Evolutionary conservation across 2,329 filamentous ascomycete species (phyloP), one percentile per base, ranked within the genome.

Genomic region (Penicillium sp.): DNA sequence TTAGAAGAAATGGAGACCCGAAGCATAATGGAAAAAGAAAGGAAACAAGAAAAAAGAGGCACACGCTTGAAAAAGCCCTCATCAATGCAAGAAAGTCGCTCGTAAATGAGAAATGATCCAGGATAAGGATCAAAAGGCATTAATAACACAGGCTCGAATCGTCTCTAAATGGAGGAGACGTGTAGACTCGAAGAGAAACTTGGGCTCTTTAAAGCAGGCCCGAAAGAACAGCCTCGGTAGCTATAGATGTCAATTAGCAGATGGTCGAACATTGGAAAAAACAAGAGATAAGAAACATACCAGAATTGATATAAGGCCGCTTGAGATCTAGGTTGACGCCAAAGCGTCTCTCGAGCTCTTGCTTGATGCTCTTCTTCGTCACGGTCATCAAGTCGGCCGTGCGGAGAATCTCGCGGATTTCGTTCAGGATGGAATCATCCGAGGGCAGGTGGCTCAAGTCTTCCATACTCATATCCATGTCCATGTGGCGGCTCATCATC

Each of bases 301-400:
- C 89, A 76, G 86, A 91, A 72, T 91, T 92, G 70, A 99, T 97
- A 74, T 96, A 99, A 52, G 89, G 85, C 74, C 92, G 87, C 81
- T 90, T 95, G 49, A 85, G 80, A 70, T 97, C 92, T 53, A 99
- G 81, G 53, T 86, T 84, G 58, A 95, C 86, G 56, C 89, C 89
- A 68, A 99, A 99, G 57, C 92, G 84, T 66, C 85, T 85, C 80
- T 99, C 94, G 52, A 99, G 77, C 77, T 99, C 94, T 62, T 84
- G 76, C 81, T 97, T 97, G 74, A 99, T 89, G 65, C 89, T 90
- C 84, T 99, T 99, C 85, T 99, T 99, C 61, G 94, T 99, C 41
- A 99, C 90, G 4, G 85, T 92, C 94, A 99, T 99, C 68, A 99
- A 77, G 75, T 99, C 94, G 2, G 91, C 92, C 12, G 88, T 95